Evolutionary conservation across 805 yeast genomes (phyloP).

Genomic region (Saccharomycopsis capsularis): DNA sequence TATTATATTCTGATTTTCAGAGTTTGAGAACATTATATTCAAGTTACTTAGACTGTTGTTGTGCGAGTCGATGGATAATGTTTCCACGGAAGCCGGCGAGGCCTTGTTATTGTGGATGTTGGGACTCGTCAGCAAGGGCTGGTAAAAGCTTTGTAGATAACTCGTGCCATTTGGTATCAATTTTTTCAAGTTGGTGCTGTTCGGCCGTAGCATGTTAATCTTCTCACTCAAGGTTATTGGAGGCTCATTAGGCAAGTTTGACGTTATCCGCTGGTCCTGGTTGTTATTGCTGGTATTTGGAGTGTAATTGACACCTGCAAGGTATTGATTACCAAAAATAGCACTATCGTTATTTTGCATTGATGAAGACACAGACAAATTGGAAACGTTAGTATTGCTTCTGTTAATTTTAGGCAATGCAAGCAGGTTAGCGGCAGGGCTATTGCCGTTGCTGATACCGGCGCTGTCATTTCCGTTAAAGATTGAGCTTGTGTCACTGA

Average conservation of each 20-base stretch:
- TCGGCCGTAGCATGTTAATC: constrained; percentile 18
- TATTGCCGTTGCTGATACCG: not conserved
- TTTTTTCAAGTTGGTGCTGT: not conserved
- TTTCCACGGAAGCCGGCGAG: not conserved
- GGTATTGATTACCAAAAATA: not conserved
- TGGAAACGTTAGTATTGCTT: constrained; percentile 6
- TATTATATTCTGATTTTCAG: constrained; percentile 13
- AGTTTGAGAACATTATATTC: constrained; percentile 6
- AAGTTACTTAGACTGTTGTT: constrained; percentile 19
- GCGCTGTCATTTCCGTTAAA: not conserved
- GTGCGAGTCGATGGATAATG: constrained; percentile 2
- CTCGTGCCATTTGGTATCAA: not conserved
- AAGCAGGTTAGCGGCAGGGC: not conserved
- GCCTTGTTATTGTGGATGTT: not conserved
- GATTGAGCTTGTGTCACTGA: constrained; percentile 8
- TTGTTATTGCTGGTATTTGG: not conserved
- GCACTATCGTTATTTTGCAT: not conserved
- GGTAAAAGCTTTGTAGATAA: no score
- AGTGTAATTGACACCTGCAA: not conserved
- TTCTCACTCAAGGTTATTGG: constrained; percentile 20
- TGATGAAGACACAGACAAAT: not conserved
- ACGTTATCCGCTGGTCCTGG: not conserved
- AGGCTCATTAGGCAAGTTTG: constrained; percentile 18
- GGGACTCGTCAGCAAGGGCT: not conserved
- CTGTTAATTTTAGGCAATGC: not conserved